Evolutionary conservation across 306 rosid species (phyloP).

Genomic region (Prunus armeniaca): DNA sequence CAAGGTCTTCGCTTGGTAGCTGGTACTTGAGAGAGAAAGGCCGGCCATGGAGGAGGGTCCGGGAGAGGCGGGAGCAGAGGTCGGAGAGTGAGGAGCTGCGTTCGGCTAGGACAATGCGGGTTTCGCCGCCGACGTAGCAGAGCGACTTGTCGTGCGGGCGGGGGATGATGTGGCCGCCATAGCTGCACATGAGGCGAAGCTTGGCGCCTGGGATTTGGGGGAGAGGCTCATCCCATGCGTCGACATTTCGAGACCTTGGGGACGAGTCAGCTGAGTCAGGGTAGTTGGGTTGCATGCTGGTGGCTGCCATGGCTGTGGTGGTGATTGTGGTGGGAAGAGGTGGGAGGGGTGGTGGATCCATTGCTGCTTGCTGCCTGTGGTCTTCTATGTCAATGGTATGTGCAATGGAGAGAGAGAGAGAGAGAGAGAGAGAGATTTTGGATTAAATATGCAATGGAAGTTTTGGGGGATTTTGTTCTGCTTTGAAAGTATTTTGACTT

Average conservation of each 20-base stretch:
- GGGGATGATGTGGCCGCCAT: slow-evolving; percentile 94
- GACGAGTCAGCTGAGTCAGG: slow-evolving; percentile 62
- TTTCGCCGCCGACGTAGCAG: slow-evolving; percentile 89
- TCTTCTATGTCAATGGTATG: not conserved
- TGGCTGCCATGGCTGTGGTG: slow-evolving; percentile 24
- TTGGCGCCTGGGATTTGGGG: slow-evolving; percentile 63
- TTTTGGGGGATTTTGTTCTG: not conserved
- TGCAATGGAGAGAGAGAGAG: too few relatives aligned
- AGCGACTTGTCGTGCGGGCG: slow-evolving; percentile 93
- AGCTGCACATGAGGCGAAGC: slow-evolving; percentile 96
- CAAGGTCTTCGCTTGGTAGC: slow-evolving; percentile 79
- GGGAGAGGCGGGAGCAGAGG: slow-evolving; percentile 62
- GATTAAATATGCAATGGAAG: slow-evolving; percentile 7
- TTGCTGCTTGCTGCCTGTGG: not conserved
- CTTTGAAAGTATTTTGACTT: slow-evolving; percentile 1
- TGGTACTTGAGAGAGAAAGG: slow-evolving; percentile 83
- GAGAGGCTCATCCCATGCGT: slow-evolving; percentile 47
- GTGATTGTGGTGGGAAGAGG: slow-evolving; percentile 17
- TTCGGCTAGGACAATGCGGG: slow-evolving; percentile 76
- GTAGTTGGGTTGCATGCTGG: slow-evolving; percentile 29
- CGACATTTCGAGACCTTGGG: slow-evolving; percentile 55
- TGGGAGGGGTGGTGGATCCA: slow-evolving; percentile 22
- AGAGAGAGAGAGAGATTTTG: not conserved
- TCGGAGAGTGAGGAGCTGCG: slow-evolving; percentile 61
- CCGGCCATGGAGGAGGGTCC: slow-evolving; percentile 66